Conservation (phyloP, 75 land plant genomes). For the Selaginella moellendorffii region DNA sequence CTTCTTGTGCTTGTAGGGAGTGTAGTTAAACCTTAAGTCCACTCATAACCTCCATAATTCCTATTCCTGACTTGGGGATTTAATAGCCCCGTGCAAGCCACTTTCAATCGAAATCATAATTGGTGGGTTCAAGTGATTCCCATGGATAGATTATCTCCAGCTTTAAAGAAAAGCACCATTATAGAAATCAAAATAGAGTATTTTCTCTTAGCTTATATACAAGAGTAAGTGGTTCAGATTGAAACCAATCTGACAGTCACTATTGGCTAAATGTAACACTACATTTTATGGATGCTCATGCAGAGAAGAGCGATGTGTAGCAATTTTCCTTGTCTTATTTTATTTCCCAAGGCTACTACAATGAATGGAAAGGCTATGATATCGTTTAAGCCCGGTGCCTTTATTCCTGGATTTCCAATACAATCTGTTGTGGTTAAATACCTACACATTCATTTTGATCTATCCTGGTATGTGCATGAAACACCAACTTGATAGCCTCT, state of each 20-base stretch:
- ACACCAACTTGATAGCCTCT: background rate
- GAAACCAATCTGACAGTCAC: no score
- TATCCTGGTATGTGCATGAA: conserved; percentile 57
- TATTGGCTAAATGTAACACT: background rate
- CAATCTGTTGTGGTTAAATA: conserved; percentile 86
- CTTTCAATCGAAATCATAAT: no score
- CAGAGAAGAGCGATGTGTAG: conserved; percentile 44
- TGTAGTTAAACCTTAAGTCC: no score
- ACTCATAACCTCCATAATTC: no score
- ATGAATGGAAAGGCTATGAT: conserved; percentile 60
- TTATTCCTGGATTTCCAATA: conserved; percentile 63
- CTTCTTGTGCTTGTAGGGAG: no score
- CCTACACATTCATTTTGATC: conserved; percentile 83
- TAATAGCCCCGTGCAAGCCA: no score
- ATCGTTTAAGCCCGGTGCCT: conserved; percentile 68
- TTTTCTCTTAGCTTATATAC: no score
- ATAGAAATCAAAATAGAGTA: conserved; percentile 85
- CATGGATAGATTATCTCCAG: conserved; percentile 72
- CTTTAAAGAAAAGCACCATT: conserved; percentile 66
- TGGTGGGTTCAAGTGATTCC: conserved; percentile 51
- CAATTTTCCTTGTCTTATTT: conserved; percentile 56
- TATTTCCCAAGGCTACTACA: conserved; percentile 96
- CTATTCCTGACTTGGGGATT: no score
- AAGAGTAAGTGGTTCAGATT: no score
- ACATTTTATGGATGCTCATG: background rate